These are phyloP conservation scores for Trichosporon sp. DNA, from an alignment of 1,284 basidiomycete genomes.

Conservation along the genomic window DNA sequence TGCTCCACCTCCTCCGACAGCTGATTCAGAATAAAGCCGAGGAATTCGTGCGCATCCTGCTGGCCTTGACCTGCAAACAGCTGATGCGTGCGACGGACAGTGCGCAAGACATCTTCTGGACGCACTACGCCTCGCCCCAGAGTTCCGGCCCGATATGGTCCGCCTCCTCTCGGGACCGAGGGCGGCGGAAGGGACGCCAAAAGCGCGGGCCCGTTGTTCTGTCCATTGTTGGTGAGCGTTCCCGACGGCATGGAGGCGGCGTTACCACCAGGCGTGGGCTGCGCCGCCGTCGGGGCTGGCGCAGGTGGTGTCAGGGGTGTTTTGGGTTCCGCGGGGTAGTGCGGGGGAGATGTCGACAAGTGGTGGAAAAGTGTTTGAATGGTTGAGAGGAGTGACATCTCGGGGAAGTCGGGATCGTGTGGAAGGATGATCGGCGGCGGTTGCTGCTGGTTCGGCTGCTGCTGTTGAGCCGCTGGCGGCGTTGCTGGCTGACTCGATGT, in stretches of 20 bases:
- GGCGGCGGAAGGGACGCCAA: conserved; percentile 43
- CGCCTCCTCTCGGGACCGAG: conserved; percentile 41
- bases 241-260: conserved; percentile 33
- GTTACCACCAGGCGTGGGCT: conserved; percentile 12
- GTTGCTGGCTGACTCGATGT: background rate
- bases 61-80: conserved; percentile 80
- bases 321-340: conserved; percentile 40
- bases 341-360: conserved; percentile 52
- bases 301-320: background rate
- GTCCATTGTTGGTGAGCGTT: conserved; percentile 17
- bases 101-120: conserved; percentile 82
- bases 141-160: conserved; percentile 44
- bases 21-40: conserved; percentile 88
- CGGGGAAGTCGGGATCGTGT: conserved; percentile 56
- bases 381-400: conserved; percentile 77
- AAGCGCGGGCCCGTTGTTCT: conserved; percentile 35
- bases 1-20: conserved; percentile 88
- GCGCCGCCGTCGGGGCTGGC: background rate
- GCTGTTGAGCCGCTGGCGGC: background rate
- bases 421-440: conserved; percentile 20
- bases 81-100: conserved; percentile 80
- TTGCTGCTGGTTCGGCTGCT: conserved; percentile 8
- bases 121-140: conserved; percentile 74
- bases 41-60: conserved; percentile 95
- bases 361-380: conserved; percentile 82